Conservation (phyloP, 2,329 filamentous ascomycete species). For the Fusarium nanum region DNA sequence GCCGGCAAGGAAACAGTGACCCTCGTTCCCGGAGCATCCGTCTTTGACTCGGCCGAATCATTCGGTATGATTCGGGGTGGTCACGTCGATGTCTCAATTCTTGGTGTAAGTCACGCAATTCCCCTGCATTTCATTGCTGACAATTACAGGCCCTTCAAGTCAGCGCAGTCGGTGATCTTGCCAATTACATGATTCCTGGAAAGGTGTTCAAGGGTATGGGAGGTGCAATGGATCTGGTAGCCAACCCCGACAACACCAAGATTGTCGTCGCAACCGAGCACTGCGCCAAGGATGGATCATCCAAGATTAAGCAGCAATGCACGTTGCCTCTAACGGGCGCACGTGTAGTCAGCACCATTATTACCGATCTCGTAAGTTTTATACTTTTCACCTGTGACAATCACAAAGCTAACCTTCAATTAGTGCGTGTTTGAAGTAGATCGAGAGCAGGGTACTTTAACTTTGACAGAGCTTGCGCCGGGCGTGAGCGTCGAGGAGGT, state of each 20-base stretch:
- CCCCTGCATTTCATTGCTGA: conserved; percentile 4
- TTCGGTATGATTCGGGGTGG: conserved; percentile 90
- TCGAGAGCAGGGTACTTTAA: conserved; percentile 69
- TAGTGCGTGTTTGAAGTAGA: conserved; percentile 78
- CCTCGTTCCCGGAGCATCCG: conserved; percentile 78
- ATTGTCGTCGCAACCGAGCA: conserved; percentile 79
- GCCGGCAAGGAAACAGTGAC: conserved; percentile 91
- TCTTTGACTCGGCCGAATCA: conserved; percentile 83
- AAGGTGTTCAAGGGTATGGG: conserved; percentile 92
- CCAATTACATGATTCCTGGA: conserved; percentile 91
- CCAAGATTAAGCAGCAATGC: conserved; percentile 75
- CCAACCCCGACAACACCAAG: conserved; percentile 77
- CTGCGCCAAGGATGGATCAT: conserved; percentile 73
- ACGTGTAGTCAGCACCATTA: conserved; percentile 76
- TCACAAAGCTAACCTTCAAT: conserved; percentile 18
- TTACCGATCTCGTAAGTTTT: conserved; percentile 75
- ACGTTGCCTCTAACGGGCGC: conserved; percentile 74
- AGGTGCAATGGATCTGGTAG: conserved; percentile 79
- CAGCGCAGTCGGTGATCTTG: conserved; percentile 80
- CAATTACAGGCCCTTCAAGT: conserved; percentile 74
- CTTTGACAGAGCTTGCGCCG: conserved; percentile 76
- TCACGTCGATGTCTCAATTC: conserved; percentile 84
- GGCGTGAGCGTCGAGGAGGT: conserved; percentile 77
- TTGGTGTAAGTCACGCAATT: conserved; percentile 64
- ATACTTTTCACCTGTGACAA: neutral